Base-by-base conservation (phyloP, 1,284 basidiomycete genomes). In the Malassezia yamatoensis region DNA sequence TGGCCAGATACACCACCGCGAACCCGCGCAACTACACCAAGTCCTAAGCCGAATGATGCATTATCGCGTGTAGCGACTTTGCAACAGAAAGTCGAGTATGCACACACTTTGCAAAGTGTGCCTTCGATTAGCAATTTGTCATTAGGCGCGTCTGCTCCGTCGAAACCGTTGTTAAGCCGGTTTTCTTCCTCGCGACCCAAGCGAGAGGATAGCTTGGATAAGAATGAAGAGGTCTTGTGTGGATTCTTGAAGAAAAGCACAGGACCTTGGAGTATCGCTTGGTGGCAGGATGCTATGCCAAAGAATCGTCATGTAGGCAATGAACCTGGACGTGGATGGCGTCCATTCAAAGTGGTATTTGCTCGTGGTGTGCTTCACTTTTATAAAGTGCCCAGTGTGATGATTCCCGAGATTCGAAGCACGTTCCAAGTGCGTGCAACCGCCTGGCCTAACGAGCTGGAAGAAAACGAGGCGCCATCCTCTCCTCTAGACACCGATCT, bases 261-360 rank as follows among this genome's bases (percentile, higher is more conserved):
- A 15, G 55, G 55, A 1, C 40, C 39, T 33, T 29, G 52, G 15
- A 53, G 50, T 11, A 36, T 53, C 3, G 55, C 55, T 5, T 58
- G 55, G 55, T 53, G 49, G 42, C 34, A 45, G 9, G 55, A 58
- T 35, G 35, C 55, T 6, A 20, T 58, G 4, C 33, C 50, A 1
- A 47, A 12, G 13, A 3, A 41, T 13, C 24, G 40, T 9, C 15
- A n/a, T 10, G 8, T 18, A n/a, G 18, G 29, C 3, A 38, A 29
- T 11, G 55, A 58, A 21, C 55, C 55, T 9, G 55, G 55, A 9
- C 55, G 45, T 21, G 72, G 72, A 36, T 74, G 72, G 72, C 72
- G 73, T 41, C 68, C 72, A 9, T 74, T 69, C 50, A 65, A 66
- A 8, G 70, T 67, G 21, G 53, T 70, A 12, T 54, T 74, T n/a